Conservation (phyloP, 73 alveolate species). For the Paramecium bursaria region DNA sequence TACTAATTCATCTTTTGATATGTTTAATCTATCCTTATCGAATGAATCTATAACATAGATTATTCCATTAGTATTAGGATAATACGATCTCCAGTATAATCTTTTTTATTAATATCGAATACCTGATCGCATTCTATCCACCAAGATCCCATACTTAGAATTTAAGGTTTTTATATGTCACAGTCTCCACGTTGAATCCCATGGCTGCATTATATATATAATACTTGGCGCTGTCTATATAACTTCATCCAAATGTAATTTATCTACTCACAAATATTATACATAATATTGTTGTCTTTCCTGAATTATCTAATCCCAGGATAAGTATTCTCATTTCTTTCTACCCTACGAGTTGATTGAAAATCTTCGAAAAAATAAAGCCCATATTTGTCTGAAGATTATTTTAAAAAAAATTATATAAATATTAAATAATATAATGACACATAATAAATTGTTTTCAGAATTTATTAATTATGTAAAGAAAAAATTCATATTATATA, state of each 20-base stretch:
- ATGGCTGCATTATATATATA: slow-evolving; percentile 69
- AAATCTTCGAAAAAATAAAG: slow-evolving; percentile 80
- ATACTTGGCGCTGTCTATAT: slow-evolving; percentile 81
- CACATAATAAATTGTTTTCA: too few species aligned
- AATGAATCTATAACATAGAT: slow-evolving; percentile 91
- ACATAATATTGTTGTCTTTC: slow-evolving; percentile 87
- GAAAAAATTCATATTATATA: too few species aligned
- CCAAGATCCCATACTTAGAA: slow-evolving; percentile 89
- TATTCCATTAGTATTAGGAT: slow-evolving; percentile 89
- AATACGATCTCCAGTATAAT: slow-evolving; percentile 89
- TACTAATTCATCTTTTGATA: slow-evolving; percentile 86
- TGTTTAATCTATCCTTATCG: slow-evolving; percentile 91
- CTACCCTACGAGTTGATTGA: slow-evolving; percentile 75
- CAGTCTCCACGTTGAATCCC: slow-evolving; percentile 88
- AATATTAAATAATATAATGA: too few species aligned
- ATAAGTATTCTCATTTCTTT: slow-evolving; percentile 82
- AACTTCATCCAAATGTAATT: slow-evolving; percentile 75
- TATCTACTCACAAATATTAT: slow-evolving; percentile 55
- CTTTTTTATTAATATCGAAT: slow-evolving; percentile 17
- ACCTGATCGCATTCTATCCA: slow-evolving; percentile 85
- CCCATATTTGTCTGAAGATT: slow-evolving; percentile 74
- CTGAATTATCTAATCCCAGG: slow-evolving; percentile 89
- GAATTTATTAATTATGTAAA: too few species aligned
- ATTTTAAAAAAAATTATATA: too few species aligned
- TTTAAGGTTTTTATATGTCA: slow-evolving; percentile 81